Percentiles rank a stretch among this genome's conserved stretches.
Conservation (phyloP, 257 asterid species). For the Orobanche coerulescens region DNA sequence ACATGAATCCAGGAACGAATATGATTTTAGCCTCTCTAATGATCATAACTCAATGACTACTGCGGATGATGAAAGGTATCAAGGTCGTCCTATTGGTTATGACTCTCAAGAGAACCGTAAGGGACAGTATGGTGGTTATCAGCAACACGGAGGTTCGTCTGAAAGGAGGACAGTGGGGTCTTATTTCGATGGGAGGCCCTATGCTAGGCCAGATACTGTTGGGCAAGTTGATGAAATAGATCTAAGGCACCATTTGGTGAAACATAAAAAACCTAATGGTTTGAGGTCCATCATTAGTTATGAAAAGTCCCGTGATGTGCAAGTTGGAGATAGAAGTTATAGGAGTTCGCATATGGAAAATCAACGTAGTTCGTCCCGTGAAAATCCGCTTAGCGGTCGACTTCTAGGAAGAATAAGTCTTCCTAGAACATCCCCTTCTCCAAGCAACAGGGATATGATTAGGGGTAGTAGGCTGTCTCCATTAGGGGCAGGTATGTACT, state of each 20-base stretch:
- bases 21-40: constrained; percentile 36
- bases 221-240: constrained; percentile 50
- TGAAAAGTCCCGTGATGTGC: constrained; percentile 44
- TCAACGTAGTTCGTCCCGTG: constrained; percentile 29
- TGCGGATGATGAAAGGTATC: constrained; percentile 44
- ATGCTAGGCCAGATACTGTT: constrained; percentile 35
- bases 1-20: constrained; percentile 39
- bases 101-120: constrained; percentile 39
- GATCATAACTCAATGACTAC: constrained; percentile 43
- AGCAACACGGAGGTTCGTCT: constrained; percentile 46
- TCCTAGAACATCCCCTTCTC: constrained; percentile 49
- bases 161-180: constrained; percentile 46
- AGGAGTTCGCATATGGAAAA: constrained; percentile 37
- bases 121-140: constrained; percentile 49
- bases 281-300: constrained; percentile 75
- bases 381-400: constrained; percentile 51
- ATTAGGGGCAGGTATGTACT: constrained; percentile 30
- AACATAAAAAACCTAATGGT: constrained; percentile 56
- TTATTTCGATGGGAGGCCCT: constrained; percentile 41
- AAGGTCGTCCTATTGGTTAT: constrained; percentile 37
- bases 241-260: constrained; percentile 61
- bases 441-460: constrained; percentile 37
- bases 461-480: constrained; percentile 45
- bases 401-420: constrained; percentile 67
- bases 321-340: constrained; percentile 35